Evolutionary conservation across 306 rosid species (phyloP).

Genomic region (Trichosanthes truncata): DNA sequence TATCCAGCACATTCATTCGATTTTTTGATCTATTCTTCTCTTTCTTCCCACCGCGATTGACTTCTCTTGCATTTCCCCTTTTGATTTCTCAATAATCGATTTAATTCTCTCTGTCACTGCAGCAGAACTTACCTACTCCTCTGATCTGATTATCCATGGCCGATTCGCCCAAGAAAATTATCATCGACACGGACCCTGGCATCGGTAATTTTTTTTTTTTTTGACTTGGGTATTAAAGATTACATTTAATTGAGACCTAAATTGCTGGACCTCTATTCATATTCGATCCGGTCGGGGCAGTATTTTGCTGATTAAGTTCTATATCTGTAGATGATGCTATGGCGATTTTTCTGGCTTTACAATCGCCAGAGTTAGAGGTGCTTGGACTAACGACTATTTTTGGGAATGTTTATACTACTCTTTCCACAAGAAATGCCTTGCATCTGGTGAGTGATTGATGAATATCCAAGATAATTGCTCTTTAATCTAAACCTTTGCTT

Average conservation of each 20-base stretch:
- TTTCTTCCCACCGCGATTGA: neutral
- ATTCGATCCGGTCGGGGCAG: neutral
- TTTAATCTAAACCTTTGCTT: neutral
- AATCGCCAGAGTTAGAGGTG: slow-evolving; percentile 70
- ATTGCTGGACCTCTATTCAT: neutral
- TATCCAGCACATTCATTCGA: neutral
- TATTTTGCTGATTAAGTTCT: neutral
- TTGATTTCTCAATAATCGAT: neutral
- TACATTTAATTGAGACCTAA: neutral
- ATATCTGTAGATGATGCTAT: slow-evolving; percentile 70
- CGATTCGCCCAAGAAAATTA: slow-evolving; percentile 58
- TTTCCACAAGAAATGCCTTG: slow-evolving; percentile 90
- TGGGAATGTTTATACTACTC: slow-evolving; percentile 82
- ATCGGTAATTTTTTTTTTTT: slow-evolving; percentile 39
- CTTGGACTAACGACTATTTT: slow-evolving; percentile 83
- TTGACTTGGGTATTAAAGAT: neutral
- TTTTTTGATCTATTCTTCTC: neutral
- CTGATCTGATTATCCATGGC: slow-evolving; percentile 24
- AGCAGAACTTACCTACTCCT: too few species aligned
- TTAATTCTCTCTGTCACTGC: neutral
- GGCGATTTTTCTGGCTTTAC: slow-evolving; percentile 78
- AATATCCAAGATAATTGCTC: neutral
- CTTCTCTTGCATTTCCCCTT: neutral
- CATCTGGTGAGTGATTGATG: slow-evolving; percentile 46
- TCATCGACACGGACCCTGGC: slow-evolving; percentile 96